Evolutionary conservation across 768 basidiomycete genomes (phyloP), one percentile per base, ranked within the genome.

Genomic region (Krasilnikovozyma curviuscula): DNA sequence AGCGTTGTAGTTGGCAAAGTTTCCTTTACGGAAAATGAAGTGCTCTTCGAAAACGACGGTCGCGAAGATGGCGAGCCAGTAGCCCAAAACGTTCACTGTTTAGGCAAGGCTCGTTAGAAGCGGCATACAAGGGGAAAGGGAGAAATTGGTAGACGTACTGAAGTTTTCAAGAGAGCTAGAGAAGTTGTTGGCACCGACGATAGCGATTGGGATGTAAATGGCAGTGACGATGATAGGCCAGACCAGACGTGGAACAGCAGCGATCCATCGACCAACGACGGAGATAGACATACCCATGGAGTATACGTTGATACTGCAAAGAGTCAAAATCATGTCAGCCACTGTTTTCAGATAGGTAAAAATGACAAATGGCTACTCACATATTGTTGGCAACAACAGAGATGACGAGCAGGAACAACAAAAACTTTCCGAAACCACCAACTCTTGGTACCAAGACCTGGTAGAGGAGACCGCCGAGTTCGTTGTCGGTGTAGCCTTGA

Each of bases 1-100:
- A 18, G 65, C 60, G 55, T 68, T 57, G 59, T 70, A 72, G 38
- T 57, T 57, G 12, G 53, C 49, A 46, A 51, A 63, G n/a, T 57
- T 50, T 34, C 64, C 65, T 21, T 55, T 50, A 28, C 70, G 66
- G 70, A 74, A 72, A 57, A 73, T 63, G 54, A 69, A 68, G 62
- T 74, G 71, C 60, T 73, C 72, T 54, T 69, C 66, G 18, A 70
- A 56, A 30, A 73, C 63, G 55, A 73, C 67, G 32, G 62, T 61
- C 51, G 63, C 61, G 65, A 68, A 73, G 57, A 72, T 71, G 16
- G 69, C 66, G 40, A 72, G 68, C 73, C 72, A 74, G 64, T 74
- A 73, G 21, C 56, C 50, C n/a, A 53, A 37, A 41, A 34, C 34
- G 21, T 13, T 18, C 1, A 34, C 33, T 13, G 33, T 34, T 34